A percentile compares a stretch with the other conserved stretches of the same genome.
These are phyloP conservation scores for Fagopyrum esculentum DNA, from an alignment of 148 eudicot genomes.

Conservation along the genomic window DNA sequence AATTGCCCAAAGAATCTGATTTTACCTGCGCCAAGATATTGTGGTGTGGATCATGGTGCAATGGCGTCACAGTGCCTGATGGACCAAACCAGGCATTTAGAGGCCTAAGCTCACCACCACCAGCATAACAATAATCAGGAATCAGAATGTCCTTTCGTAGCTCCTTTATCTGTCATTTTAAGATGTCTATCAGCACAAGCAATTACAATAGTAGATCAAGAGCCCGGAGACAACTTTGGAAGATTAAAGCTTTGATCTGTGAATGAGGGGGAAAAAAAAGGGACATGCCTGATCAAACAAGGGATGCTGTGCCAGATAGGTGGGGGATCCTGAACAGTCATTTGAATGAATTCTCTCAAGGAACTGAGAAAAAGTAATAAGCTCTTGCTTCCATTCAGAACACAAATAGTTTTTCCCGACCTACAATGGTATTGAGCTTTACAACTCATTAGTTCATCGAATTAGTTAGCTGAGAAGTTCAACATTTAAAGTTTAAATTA, in stretches of 20 bases:
- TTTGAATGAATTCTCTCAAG: slow-evolving; percentile 71
- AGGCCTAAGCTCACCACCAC: slow-evolving; percentile 81
- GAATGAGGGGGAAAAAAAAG: slow-evolving; percentile 10
- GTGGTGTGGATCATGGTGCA: slow-evolving; percentile 98
- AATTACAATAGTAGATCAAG: slow-evolving; percentile 19
- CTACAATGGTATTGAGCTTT: slow-evolving; percentile 32
- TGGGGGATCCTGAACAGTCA: slow-evolving; percentile 41
- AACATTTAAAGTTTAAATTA: background rate
- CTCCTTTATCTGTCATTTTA: slow-evolving; percentile 76
- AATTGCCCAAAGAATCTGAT: background rate
- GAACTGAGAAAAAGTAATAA: slow-evolving; percentile 77
- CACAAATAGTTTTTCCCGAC: slow-evolving; percentile 88
- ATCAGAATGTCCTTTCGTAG: slow-evolving; percentile 67
- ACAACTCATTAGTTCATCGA: slow-evolving; percentile 17
- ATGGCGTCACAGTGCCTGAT: slow-evolving; percentile 88
- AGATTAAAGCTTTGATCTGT: background rate
- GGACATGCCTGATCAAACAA: slow-evolving; percentile 93
- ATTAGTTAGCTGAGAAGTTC: slow-evolving; percentile 3
- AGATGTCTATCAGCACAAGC: slow-evolving; percentile 18
- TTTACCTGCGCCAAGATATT: slow-evolving; percentile 93
- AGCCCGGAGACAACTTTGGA: background rate
- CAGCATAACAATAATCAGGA: slow-evolving; percentile 93
- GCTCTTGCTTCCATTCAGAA: slow-evolving; percentile 96
- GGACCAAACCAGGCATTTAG: slow-evolving; percentile 99
- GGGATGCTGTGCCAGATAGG: slow-evolving; percentile 96